A percentile compares a stretch with the other conserved stretches of the same genome.
Evolutionary conservation across 176 grass and related monocot species (phyloP).

Genomic region (Musa troglodytarum): DNA sequence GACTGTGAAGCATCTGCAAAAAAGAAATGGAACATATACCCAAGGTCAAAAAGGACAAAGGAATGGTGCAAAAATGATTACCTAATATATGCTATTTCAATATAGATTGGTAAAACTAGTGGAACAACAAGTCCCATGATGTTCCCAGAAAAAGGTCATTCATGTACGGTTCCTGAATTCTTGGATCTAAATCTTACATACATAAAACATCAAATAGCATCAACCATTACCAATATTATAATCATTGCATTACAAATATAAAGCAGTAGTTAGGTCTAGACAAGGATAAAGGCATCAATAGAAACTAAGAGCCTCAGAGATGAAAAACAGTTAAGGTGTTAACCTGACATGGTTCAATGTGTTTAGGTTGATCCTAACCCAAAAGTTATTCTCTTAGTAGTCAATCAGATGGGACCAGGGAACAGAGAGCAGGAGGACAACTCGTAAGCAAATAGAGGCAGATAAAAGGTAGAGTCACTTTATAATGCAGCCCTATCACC

Average conservation of each 20-base stretch:
- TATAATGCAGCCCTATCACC: too few species aligned
- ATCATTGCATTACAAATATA: too few species aligned
- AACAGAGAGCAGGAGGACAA: too few species aligned
- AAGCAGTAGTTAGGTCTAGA: not conserved
- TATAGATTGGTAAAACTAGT: too few species aligned
- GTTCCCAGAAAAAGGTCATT: not conserved
- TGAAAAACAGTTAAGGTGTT: not conserved
- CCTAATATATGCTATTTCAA: too few species aligned
- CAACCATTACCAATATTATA: too few species aligned
- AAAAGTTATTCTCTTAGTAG: too few species aligned
- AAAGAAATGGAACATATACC: slow-evolving; percentile 4
- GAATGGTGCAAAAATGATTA: not conserved
- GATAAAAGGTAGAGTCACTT: too few species aligned
- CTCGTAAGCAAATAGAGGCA: too few species aligned
- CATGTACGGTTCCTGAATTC: not conserved
- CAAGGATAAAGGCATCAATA: not conserved
- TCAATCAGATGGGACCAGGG: too few species aligned
- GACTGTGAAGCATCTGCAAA: slow-evolving; percentile 71
- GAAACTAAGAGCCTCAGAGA: not conserved
- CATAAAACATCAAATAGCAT: not conserved
- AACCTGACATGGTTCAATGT: not conserved
- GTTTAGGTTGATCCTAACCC: not conserved
- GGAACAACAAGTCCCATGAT: not conserved
- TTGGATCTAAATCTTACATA: not conserved
- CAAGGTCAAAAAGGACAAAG: not conserved